Conservation (phyloP, 768 basidiomycete genomes). For the Termitomyces sp. region DNA sequence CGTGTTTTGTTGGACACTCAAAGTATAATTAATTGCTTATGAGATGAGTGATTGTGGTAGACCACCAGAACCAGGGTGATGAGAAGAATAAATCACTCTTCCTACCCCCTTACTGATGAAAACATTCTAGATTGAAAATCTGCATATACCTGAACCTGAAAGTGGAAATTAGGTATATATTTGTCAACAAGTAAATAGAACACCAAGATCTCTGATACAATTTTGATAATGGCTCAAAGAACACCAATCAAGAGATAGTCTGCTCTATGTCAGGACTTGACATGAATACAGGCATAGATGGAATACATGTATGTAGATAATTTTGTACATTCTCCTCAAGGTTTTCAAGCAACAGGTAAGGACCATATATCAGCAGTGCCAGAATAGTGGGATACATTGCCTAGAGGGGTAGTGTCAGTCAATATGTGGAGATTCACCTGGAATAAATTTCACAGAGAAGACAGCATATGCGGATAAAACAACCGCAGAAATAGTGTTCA, state of each 20-base stretch:
- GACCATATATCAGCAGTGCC: background rate
- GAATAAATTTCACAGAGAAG: background rate
- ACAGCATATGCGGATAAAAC: conserved; percentile 2
- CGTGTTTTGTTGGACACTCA: no score
- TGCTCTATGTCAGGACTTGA: background rate
- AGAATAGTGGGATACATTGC: conserved; percentile 5
- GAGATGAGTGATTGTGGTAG: no score
- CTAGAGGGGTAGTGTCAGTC: background rate
- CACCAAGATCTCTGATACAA: no score
- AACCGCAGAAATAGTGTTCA: background rate
- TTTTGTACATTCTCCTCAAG: background rate
- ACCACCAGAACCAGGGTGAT: no score
- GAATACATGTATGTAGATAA: background rate
- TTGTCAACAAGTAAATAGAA: no score
- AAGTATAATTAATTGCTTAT: no score
- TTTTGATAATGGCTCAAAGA: no score
- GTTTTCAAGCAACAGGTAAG: background rate
- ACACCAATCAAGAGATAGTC: background rate
- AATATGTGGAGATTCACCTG: background rate
- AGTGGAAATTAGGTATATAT: no score
- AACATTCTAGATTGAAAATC: no score
- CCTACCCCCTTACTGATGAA: no score
- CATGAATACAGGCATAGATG: conserved; percentile 4
- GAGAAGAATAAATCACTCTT: no score
- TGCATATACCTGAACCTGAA: no score